Base-by-base conservation (phyloP, 1,139 yeast species). In the Pichia sp. region DNA sequence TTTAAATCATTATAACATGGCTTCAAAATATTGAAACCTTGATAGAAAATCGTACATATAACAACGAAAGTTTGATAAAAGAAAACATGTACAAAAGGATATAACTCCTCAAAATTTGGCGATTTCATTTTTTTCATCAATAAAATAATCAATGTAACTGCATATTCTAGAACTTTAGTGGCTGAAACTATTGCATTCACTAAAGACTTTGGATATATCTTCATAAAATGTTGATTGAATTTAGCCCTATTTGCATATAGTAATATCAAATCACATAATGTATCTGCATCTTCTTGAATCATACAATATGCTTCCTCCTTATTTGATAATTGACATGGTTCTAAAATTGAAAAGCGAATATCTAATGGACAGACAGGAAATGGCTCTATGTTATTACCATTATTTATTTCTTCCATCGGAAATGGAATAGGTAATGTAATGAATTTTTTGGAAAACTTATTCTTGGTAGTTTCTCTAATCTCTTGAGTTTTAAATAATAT, bases 61-160 rank as follows among this genome's bases (percentile, higher is more conserved):
- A 76, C 79, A 49, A 76, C 73, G 42, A 76, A 65, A 1, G 80
- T 78, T 56, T 76, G 81, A 57, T 76, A 75, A 25, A 75, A 64
- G 45, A 75, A 75, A 1, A 77, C 68, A 53, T 73, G 74, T 49
- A 75, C 67, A 52, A 74, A 75, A 27, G 81, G 81, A 55, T 69
- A 74, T 43, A 52, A 60, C 56, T 59, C 54, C 55, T 56, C 61
- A 52, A 58, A 57, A 42, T 53, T 49, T n/a, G 59, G 54, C 6
- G 46, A 50, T 4, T 51, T 53, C 34, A 58, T 57, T 45, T 51
- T 56, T 11, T 48, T 51, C 35, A 53, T 48, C 46, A 61, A 49
- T 10, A 54, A 47, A 43, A 62, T 62, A 4, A 66, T 60, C 33
- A 72, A 64, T 37, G 61, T 58, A 33, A 64, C 58, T 5, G 67